These are phyloP conservation scores for Penicillium sp. DNA, from an alignment of 2,329 filamentous ascomycete genomes.

Conservation along the genomic window DNA sequence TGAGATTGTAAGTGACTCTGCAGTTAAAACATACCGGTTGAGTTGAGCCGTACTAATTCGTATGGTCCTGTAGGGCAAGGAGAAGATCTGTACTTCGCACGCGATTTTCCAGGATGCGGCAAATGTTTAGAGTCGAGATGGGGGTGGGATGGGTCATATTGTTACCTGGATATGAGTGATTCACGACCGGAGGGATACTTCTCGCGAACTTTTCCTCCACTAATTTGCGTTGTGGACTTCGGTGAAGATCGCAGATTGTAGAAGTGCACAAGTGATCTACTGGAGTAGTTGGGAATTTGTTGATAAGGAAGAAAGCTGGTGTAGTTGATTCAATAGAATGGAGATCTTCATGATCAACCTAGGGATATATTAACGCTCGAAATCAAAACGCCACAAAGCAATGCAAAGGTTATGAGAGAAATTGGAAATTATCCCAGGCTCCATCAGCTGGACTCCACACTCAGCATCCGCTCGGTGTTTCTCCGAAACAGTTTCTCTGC, in stretches of 20 bases:
- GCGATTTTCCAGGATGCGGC: slow-evolving; percentile 20
- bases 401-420: slow-evolving; percentile 12
- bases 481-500: slow-evolving; percentile 53
- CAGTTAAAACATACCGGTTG: background rate
- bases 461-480: slow-evolving; percentile 57
- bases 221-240: background rate
- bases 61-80: slow-evolving; percentile 16
- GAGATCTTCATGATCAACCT: background rate
- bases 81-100: slow-evolving; percentile 31
- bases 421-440: background rate
- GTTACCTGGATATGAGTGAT: background rate
- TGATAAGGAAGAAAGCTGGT: background rate
- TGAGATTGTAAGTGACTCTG: slow-evolving; percentile 25
- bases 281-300: background rate
- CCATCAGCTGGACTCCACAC: slow-evolving; percentile 20
- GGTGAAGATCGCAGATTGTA: too few relatives aligned
- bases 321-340: background rate
- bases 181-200: background rate
- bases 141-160: slow-evolving; percentile 1
- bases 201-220: background rate
- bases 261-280: background rate
- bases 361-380: background rate
- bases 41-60: background rate
- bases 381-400: slow-evolving; percentile 6
- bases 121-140: slow-evolving; percentile 13